phyloP scores from a whole-genome alignment of 2,329 filamentous ascomycete genomes.

The Plectosphaerella cucumerina region DNA sequence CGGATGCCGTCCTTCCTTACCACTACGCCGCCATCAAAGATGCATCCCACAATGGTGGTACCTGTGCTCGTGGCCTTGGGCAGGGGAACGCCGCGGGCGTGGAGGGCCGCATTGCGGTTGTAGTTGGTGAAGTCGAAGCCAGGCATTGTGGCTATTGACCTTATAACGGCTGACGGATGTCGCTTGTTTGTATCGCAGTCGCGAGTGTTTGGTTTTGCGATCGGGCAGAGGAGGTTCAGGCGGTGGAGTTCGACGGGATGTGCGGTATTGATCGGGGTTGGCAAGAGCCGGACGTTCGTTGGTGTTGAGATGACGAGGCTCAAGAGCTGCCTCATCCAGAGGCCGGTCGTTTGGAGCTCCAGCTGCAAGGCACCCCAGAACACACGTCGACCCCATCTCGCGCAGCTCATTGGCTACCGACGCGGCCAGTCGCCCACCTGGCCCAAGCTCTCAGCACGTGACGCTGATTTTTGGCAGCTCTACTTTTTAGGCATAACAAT shows the following conservation, averaged over 20 bases:
- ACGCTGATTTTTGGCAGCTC: conserved; percentile 6
- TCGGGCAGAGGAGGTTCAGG: no score
- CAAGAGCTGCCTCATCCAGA: conserved; percentile 27
- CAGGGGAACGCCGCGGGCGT: conserved; percentile 87
- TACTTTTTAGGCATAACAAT: neutral
- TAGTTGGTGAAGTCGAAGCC: conserved; percentile 99
- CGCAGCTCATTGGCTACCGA: conserved; percentile 1
- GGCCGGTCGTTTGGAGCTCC: conserved; percentile 3
- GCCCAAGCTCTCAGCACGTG: conserved; percentile 20
- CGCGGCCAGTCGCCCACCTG: neutral
- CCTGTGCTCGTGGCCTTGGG: conserved; percentile 98
- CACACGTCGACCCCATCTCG: neutral
- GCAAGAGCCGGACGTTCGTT: neutral
- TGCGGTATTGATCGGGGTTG: neutral
- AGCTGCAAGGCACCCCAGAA: conserved; percentile 2
- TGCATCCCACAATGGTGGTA: conserved; percentile 97
- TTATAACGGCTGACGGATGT: conserved; percentile 3
- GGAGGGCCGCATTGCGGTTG: conserved; percentile 96
- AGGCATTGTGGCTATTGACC: conserved; percentile 61
- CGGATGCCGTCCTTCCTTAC: conserved; percentile 43
- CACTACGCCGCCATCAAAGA: conserved; percentile 94
- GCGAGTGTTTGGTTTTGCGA: no score
- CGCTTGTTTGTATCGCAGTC: no score
- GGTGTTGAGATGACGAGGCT: conserved; percentile 11
- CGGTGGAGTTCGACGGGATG: conserved; percentile 5